Percentiles rank a stretch among this genome's conserved stretches.
Evolutionary conservation across 768 basidiomycete genomes (phyloP).

Genomic region (Agaricus subrufescens): DNA sequence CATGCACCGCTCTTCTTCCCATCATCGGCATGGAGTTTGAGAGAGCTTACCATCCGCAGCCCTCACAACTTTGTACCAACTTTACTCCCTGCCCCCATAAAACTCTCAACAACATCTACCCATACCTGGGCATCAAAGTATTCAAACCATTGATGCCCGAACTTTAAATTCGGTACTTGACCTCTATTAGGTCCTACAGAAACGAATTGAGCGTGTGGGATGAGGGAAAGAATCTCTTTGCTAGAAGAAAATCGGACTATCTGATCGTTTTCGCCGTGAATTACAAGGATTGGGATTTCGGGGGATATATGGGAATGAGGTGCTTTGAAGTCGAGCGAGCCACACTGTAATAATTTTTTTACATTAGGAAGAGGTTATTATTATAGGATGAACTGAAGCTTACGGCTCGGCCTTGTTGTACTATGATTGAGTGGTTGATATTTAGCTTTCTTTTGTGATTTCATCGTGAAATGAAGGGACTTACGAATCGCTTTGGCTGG

Average conservation of each 20-base stretch:
- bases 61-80: background rate
- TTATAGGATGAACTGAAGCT: too few species aligned
- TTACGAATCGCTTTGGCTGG: too few species aligned
- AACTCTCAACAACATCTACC: constrained; percentile 25
- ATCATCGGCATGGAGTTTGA: too few species aligned
- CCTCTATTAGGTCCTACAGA: constrained; percentile 27
- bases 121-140: constrained; percentile 20
- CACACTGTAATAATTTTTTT: background rate
- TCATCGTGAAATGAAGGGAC: too few species aligned
- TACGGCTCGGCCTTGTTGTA: too few species aligned
- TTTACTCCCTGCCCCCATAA: too few species aligned
- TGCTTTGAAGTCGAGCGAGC: background rate
- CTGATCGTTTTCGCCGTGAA: constrained; percentile 38
- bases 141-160: constrained; percentile 44
- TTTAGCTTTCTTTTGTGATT: too few species aligned
- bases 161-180: constrained; percentile 29
- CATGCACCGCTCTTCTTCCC: too few species aligned
- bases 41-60: background rate
- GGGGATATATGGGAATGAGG: too few species aligned
- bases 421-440: background rate
- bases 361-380: background rate
- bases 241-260: constrained; percentile 33
- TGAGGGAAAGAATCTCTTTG: constrained; percentile 27
- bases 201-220: constrained; percentile 32
- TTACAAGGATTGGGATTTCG: constrained; percentile 25